Evolutionary conservation across 139 green algal species (phyloP).

Genomic region (Chlorella sp.): DNA sequence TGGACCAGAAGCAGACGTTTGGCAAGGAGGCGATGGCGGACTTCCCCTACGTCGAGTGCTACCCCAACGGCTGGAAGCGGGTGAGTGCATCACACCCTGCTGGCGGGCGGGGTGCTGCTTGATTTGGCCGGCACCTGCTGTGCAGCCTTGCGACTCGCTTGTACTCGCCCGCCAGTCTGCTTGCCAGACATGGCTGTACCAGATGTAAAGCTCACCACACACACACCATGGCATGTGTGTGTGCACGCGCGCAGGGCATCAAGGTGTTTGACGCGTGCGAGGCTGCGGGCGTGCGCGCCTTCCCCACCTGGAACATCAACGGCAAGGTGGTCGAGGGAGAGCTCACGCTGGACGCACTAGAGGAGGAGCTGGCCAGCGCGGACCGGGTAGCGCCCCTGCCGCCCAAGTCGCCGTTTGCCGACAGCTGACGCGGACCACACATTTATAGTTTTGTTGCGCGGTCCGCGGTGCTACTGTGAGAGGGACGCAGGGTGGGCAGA

Average conservation of each 20-base stretch:
- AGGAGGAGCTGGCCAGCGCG: not conserved
- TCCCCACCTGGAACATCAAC: conserved; percentile 95
- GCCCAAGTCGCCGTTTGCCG: not conserved
- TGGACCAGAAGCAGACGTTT: conserved; percentile 90
- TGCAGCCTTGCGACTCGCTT: too few species aligned
- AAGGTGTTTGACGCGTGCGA: conserved; percentile 63
- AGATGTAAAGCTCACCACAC: too few species aligned
- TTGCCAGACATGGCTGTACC: too few species aligned
- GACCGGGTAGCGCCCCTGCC: not conserved
- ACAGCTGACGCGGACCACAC: not conserved
- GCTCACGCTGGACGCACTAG: conserved; percentile 49
- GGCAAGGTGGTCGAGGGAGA: conserved; percentile 61
- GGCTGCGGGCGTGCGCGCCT: conserved; percentile 75
- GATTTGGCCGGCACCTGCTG: too few species aligned
- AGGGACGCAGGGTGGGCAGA: too few species aligned
- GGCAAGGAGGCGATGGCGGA: conserved; percentile 69
- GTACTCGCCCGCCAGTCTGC: too few species aligned
- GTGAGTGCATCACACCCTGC: too few species aligned
- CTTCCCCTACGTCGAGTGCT: conserved; percentile 98
- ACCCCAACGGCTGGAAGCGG: conserved; percentile 81
- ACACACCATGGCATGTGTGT: not conserved
- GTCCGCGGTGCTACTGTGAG: too few species aligned
- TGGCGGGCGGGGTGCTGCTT: too few species aligned
- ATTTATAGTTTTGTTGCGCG: too few species aligned
- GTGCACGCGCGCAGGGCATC: conserved; percentile 40